Evolutionary conservation across 2,329 filamentous ascomycete genomes (phyloP), one percentile per base, ranked within the genome.

Genomic region (Periconia digitata): DNA sequence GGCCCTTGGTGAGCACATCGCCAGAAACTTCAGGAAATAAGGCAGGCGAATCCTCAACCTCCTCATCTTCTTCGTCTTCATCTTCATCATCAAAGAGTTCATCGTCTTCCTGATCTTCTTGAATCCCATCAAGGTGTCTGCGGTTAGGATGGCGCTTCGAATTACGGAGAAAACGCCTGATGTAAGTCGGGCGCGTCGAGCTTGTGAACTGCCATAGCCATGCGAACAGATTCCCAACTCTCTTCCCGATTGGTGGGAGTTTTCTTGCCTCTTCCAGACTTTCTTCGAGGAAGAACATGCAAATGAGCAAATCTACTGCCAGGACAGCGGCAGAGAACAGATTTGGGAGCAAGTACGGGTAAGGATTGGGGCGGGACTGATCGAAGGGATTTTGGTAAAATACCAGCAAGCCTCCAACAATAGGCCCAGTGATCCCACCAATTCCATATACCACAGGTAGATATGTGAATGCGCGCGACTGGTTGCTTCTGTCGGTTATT

Each of bases 361-460:
- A 92, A 1, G 78, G 76, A 40, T 82, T 81, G 21, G 74, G 68
- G 40, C 76, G 65, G 22, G 74, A 74, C 17, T 73, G 69, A 21
- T 79, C 70, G 57, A 83, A 80, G 1, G 82, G 83, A 43, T 82
- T 80, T 22, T 83, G 66, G 40, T 78, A 79, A 38, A 85, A 82
- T 0, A 95, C 88, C 46, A 97, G 73, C 35, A 96, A 69, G 0
- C 94, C 94, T 13, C 94, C 94, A n/a, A 97, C 74, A 1, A 95
- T 85, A 0, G 94, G 94, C 0, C 94, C 94, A 0, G 92, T 94
- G 52, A 99, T 96, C 37, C 89, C 90, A 16, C 94, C 94, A 27
- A 99, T 78, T 3, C 92, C 92, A 71, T 99, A 99, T n/a, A 97
- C 86, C 34, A 97, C 87, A 0, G 94, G 94, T 36, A 99, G 77